Base-by-base conservation (phyloP, 106 monocot genomes). In the Posidonia australis region DNA sequence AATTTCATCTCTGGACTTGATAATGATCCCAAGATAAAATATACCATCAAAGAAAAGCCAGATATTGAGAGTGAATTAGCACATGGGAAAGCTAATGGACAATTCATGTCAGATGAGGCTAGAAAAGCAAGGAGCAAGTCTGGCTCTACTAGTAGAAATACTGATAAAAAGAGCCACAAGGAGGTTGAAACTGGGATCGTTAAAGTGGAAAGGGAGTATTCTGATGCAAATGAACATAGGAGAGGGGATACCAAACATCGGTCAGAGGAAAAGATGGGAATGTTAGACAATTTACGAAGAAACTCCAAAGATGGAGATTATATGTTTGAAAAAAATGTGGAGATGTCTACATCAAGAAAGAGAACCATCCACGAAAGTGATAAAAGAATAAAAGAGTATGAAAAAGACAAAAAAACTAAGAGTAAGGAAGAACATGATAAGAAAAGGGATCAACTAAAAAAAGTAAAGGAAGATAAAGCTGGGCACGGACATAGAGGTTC, bases 391-490 rank as follows among this genome's bases (percentile, higher is more conserved):
- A 60, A 44, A 60, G 60, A 10, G 21, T 52, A 23, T 24, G 51
- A 44, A 13, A 62, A 28, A 53, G 67, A 67, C 19, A 67, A 51
- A 51, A 49, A 45, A 25, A 43, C 31, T 18, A 60, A 51, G 67
- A 67, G 59, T n/a, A 67, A 62, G 14, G 67, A 60, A 7, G 44
- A 54, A 61, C 2, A n/a, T n/a, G n/a, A 58, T 36, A 51, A 60
- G 67, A 75, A 75, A 43, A 67, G 74, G 30, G 74, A 68, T 27
- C 60, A 14, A 26, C 17, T 16, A 42, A 44, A 58, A 53, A 46
- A 62, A 53, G 27, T 12, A 20, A 75, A 51, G 44, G 59, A 67
- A 51, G 74, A 68, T 5, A 60, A 22, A 27, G 51, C 30, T 45
- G 61, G 41, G 16, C 46, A 60, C 20, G 67, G 18, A 41, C 28